Percentiles rank a stretch among this genome's conserved stretches.
Evolutionary conservation across 176 grass and related monocot species (phyloP).

Genomic region (Aechmea fasciata): DNA sequence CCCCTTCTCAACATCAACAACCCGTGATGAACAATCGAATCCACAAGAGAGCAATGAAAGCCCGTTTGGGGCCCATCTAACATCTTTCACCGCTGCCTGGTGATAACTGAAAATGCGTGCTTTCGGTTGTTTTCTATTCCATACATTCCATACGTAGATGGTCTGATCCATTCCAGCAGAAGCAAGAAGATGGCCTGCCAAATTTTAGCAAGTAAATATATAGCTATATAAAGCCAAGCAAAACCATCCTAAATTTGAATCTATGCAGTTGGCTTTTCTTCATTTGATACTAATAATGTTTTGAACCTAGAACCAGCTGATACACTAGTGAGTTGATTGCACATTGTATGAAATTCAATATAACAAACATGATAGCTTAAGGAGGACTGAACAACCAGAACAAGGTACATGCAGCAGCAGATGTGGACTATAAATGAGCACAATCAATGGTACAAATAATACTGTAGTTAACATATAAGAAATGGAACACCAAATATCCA

Average conservation of each 20-base stretch:
- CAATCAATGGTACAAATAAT: too few species aligned
- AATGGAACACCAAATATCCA: too few species aligned
- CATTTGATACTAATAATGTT: not conserved
- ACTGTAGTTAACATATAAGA: too few species aligned
- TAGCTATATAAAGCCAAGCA: conserved; percentile 9
- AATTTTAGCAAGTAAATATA: not conserved
- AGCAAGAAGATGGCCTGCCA: conserved; percentile 82
- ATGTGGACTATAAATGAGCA: too few species aligned
- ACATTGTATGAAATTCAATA: too few species aligned
- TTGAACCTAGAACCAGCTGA: too few species aligned
- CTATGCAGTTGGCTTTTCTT: not conserved
- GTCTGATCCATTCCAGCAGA: conserved; percentile 83
- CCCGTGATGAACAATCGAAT: conserved; percentile 43
- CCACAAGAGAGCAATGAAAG: conserved; percentile 61
- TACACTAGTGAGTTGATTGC: too few species aligned
- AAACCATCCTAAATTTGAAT: conserved; percentile 1
- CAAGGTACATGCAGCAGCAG: too few species aligned
- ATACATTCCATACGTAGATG: conserved; percentile 65
- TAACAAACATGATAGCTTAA: too few species aligned
- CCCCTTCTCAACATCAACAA: conserved; percentile 53
- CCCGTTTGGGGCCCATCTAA: conserved; percentile 52
- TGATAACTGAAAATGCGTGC: conserved; percentile 53
- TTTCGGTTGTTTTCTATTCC: conserved; percentile 46
- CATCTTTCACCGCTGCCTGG: conserved; percentile 66
- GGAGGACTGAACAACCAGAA: too few species aligned